Conservation (phyloP, 306 rosid genomes). For the Ceratonia siliqua region DNA sequence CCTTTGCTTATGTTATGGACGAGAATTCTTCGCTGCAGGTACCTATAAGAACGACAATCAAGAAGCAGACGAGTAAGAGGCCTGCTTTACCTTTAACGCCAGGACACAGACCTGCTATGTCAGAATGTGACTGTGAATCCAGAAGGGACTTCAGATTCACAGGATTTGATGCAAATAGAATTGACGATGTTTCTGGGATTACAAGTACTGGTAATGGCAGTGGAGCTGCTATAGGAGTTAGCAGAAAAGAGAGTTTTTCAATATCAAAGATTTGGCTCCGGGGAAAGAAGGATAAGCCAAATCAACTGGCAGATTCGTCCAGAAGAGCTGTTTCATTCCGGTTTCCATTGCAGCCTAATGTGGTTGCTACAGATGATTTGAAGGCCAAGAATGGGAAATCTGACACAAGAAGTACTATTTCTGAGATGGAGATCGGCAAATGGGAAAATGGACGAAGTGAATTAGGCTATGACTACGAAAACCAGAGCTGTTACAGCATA, state of each 20-base stretch:
- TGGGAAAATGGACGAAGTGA: slow-evolving; percentile 76
- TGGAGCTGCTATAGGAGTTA: slow-evolving; percentile 38
- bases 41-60: slow-evolving; percentile 50
- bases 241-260: slow-evolving; percentile 69
- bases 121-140: slow-evolving; percentile 85
- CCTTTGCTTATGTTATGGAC: slow-evolving; percentile 68
- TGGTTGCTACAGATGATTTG: slow-evolving; percentile 35
- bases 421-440: slow-evolving; percentile 54
- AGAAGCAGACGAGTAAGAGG: slow-evolving; percentile 50
- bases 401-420: slow-evolving; percentile 55
- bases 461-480: slow-evolving; percentile 58
- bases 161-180: slow-evolving; percentile 39
- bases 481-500: slow-evolving; percentile 65
- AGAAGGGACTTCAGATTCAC: slow-evolving; percentile 70
- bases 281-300: slow-evolving; percentile 54
- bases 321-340: slow-evolving; percentile 78
- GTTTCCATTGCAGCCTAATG: slow-evolving; percentile 48
- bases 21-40: slow-evolving; percentile 55
- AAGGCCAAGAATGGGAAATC: slow-evolving; percentile 45
- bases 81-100: slow-evolving; percentile 50
- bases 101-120: slow-evolving; percentile 74
- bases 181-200: slow-evolving; percentile 29
- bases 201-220: slow-evolving; percentile 12
- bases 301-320: slow-evolving; percentile 38
- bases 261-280: slow-evolving; percentile 87